Conservation (phyloP, 1,284 basidiomycete genomes). For the Cutaneotrichosporon spelunceum region DNA sequence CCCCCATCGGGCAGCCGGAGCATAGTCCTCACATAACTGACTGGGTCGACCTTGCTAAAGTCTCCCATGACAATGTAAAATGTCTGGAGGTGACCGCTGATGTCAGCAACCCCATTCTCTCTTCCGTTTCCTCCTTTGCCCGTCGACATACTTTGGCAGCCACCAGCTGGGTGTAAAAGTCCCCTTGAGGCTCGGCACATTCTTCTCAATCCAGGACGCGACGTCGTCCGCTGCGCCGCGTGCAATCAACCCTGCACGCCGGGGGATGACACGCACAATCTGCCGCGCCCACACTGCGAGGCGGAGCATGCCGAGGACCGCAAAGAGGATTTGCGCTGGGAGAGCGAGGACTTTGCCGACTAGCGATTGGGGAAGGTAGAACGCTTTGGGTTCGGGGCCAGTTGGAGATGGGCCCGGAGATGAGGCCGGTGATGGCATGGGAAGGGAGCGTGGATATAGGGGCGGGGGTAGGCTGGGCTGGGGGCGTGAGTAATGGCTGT, state of each 20-base stretch:
- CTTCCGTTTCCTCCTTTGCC: no score
- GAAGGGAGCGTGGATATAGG: no score
- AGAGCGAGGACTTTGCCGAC: constrained; percentile 19
- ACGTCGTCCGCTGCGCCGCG: constrained; percentile 5
- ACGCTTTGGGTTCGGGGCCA: background rate
- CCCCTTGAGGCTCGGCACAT: constrained; percentile 45
- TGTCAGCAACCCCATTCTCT: no score
- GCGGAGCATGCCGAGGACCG: constrained; percentile 36
- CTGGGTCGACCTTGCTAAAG: constrained; percentile 68
- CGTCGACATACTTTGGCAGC: constrained; percentile 42
- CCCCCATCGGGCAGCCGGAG: constrained; percentile 66
- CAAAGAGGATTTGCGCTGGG: constrained; percentile 32
- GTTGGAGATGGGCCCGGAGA: background rate
- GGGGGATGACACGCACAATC: constrained; percentile 40
- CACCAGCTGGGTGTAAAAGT: constrained; percentile 51
- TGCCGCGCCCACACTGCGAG: constrained; percentile 43
- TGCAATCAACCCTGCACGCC: background rate
- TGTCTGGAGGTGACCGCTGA: constrained; percentile 54
- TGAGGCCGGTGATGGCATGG: background rate
- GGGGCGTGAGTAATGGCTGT: no score
- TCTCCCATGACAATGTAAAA: constrained; percentile 52
- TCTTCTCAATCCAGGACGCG: constrained; percentile 40
- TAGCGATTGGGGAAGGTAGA: constrained; percentile 14
- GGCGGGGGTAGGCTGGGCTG: no score
- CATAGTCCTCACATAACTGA: constrained; percentile 65